These are phyloP conservation scores for Thelonectria discophora DNA, from an alignment of 2,329 filamentous ascomycete genomes.

Conservation along the genomic window DNA sequence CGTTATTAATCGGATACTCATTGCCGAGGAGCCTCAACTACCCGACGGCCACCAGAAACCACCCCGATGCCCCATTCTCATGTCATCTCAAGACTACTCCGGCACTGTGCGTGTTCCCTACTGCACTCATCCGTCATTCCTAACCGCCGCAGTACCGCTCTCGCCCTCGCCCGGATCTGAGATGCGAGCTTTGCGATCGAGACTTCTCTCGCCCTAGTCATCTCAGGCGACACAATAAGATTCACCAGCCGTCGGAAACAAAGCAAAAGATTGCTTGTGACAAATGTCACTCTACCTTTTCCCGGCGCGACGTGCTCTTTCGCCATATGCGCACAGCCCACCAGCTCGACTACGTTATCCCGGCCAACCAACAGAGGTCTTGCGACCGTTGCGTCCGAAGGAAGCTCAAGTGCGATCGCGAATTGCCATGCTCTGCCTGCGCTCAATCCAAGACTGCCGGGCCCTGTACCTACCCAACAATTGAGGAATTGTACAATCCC, in stretches of 20 bases:
- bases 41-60: too few species aligned
- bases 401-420: conserved; percentile 41
- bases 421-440: conserved; percentile 38
- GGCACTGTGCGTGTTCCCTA: background rate
- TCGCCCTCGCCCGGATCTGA: conserved; percentile 4
- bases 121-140: background rate
- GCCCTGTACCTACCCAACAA: conserved; percentile 26
- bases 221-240: conserved; percentile 41
- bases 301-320: conserved; percentile 41
- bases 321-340: conserved; percentile 42
- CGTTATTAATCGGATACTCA: background rate
- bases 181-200: conserved; percentile 37
- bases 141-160: background rate
- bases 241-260: conserved; percentile 38
- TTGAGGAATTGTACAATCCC: background rate
- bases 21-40: background rate
- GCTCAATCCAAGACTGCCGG: conserved; percentile 12
- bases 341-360: conserved; percentile 28
- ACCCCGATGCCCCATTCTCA: background rate
- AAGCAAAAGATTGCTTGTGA: conserved; percentile 31
- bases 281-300: conserved; percentile 37
- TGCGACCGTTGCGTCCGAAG: conserved; percentile 42
- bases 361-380: conserved; percentile 36
- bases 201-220: conserved; percentile 41
- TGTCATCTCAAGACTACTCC: background rate